Percentiles rank a stretch among this genome's conserved stretches.
Evolutionary conservation across 768 basidiomycete genomes (phyloP).

Genomic region (Suillus variegatus): DNA sequence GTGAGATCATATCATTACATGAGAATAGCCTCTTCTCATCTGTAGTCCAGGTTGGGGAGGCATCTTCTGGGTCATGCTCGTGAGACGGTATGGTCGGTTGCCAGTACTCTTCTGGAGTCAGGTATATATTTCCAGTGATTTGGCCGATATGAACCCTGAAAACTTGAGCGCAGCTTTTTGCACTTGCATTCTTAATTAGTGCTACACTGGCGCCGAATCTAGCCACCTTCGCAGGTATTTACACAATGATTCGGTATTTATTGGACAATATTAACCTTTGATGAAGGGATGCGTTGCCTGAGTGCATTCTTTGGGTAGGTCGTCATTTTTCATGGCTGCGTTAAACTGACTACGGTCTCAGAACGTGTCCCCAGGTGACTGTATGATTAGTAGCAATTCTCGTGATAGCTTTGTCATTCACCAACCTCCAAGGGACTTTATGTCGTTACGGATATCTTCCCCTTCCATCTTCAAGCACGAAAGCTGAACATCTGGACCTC

Average conservation of each 20-base stretch:
- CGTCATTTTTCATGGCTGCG: background rate
- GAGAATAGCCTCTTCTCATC: background rate
- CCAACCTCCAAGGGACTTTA: constrained; percentile 38
- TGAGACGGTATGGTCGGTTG: constrained; percentile 32
- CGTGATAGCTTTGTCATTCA: background rate
- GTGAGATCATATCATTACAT: constrained; percentile 20
- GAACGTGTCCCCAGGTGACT: constrained; percentile 54
- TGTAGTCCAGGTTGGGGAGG: constrained; percentile 29
- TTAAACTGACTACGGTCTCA: constrained; percentile 16
- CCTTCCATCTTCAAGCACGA: constrained; percentile 54
- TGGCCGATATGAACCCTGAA: background rate
- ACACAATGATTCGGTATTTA: background rate
- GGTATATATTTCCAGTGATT: constrained; percentile 3
- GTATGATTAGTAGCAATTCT: constrained; percentile 24
- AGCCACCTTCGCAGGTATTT: constrained; percentile 46
- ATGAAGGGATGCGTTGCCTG: constrained; percentile 31
- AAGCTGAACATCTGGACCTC: constrained; percentile 56
- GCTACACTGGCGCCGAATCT: constrained; percentile 53
- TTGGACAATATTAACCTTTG: background rate
- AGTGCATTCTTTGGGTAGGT: constrained; percentile 33
- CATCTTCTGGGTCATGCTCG: constrained; percentile 29
- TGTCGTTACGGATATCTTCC: constrained; percentile 51
- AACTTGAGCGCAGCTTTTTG: constrained; percentile 32
- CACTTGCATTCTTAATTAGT: constrained; percentile 51
- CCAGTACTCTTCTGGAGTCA: constrained; percentile 34